Evolutionary conservation across 352 stramenopile species (phyloP), one percentile per base, ranked within the genome.

Genomic region (Proteromonas lacertae): DNA sequence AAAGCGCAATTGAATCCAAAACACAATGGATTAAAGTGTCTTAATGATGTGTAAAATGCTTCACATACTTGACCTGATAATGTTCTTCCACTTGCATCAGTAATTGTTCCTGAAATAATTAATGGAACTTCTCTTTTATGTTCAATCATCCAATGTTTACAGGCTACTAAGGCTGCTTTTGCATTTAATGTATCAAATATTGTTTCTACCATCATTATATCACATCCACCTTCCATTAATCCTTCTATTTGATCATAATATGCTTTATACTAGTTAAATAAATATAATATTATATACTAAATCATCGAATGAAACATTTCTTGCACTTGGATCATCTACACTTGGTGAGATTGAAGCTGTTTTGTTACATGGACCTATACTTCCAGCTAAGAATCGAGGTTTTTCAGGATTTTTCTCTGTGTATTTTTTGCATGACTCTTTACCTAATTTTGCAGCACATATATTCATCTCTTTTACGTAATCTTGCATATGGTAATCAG

Each of bases 171-270:
- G 1, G 77, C 80, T 14, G 77, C 80, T 57, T 92, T 92, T 35
- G 80, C 77, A 51, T 92, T 92, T 40, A 92, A 58, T 9, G 80
- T 93, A 48, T 93, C 80, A 51, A 92, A 92, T 39, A 93, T 91
- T 3, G 80, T 93, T 53, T 93, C 79, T 0, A 93, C 74, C 36
- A 93, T 81, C 30, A 93, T 52, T 42, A 92, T 69, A 50, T 93
- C 79, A 26, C 55, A 54, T 32, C 80, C 80, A n/a, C 80, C 80
- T 43, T 92, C 76, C 31, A 91, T 61, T 6, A 93, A 58, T 21
- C 61, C 75, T 35, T 86, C 72, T 30, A 82, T 55, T 48, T 92
- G 74, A 44, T 83, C 71, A 45, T 88, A 83, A 52, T 93, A 93
- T 1, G 80, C 70, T 9, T 76, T 62, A 19, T n/a, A n/a, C n/a